These are phyloP conservation scores for Boletus pseudo-olivaceus DNA, from an alignment of 768 basidiomycete species.

Conservation along the genomic window DNA sequence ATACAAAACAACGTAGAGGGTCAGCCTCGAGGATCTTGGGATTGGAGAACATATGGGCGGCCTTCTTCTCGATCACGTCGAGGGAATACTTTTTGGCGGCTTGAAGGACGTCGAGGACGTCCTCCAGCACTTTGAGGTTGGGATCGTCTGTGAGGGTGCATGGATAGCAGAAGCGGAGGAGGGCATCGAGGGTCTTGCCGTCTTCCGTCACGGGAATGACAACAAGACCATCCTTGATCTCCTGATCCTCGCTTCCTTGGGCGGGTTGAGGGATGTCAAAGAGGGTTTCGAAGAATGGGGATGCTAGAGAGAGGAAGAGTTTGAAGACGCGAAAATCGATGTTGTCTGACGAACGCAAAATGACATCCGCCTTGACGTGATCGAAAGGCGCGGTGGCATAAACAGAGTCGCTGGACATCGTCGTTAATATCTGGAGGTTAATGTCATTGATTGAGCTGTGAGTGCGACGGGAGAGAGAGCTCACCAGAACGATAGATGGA, in stretches of 20 bases:
- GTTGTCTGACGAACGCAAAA: conserved; percentile 27
- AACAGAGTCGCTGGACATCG: too few relatives aligned
- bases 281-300: conserved; percentile 32
- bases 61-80: neutral
- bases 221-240: conserved; percentile 7
- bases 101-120: neutral
- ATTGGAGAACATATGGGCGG: neutral
- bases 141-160: conserved; percentile 24
- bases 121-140: conserved; percentile 4
- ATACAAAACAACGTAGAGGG: neutral
- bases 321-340: conserved; percentile 28
- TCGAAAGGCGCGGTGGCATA: conserved; percentile 22
- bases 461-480: too few relatives aligned
- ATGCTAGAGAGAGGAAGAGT: conserved; percentile 28
- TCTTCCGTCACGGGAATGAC: conserved; percentile 22
- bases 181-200: conserved; percentile 17
- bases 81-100: neutral
- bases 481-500: too few relatives aligned
- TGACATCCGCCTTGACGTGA: conserved; percentile 22
- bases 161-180: conserved; percentile 27
- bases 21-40: neutral
- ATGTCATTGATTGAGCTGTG: too few relatives aligned
- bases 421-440: too few relatives aligned
- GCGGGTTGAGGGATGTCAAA: conserved; percentile 28
- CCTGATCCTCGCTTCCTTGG: conserved; percentile 5